phyloP scores from a whole-genome alignment of 768 basidiomycete species.

The Mycena leptocephala region DNA sequence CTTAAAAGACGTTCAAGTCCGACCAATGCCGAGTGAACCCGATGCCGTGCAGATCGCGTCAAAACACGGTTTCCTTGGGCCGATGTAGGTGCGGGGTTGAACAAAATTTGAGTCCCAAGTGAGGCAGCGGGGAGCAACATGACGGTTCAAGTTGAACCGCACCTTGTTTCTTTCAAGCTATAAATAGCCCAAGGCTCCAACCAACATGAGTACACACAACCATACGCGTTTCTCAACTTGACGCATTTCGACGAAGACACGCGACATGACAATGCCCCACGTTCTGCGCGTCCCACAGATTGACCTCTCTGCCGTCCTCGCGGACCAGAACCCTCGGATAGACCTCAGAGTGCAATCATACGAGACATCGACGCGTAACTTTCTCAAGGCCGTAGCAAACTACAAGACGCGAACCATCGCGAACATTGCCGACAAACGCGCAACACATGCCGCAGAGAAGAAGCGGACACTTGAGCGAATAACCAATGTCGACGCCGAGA shows the following conservation, averaged over 20 bases:
- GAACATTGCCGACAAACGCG: constrained; percentile 78
- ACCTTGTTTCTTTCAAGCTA: neutral
- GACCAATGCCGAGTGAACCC: neutral
- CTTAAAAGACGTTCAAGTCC: neutral
- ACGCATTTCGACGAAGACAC: neutral
- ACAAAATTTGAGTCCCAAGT: neutral
- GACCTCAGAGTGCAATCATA: constrained; percentile 76
- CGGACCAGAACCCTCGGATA: constrained; percentile 70
- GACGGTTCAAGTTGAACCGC: neutral
- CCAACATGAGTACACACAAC: neutral
- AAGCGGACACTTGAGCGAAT: constrained; percentile 76
- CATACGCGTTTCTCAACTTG: neutral
- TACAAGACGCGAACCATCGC: constrained; percentile 83
- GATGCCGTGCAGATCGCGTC: constrained; percentile 12
- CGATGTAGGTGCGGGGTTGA: neutral
- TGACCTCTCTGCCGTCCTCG: constrained; percentile 72
- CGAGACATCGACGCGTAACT: constrained; percentile 79
- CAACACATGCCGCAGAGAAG: constrained; percentile 73
- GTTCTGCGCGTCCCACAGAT: constrained; percentile 66
- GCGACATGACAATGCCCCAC: neutral
- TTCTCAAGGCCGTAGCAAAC: constrained; percentile 78
- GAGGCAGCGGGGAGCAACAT: neutral
- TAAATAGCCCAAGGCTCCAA: neutral
- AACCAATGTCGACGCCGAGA: constrained; percentile 78
- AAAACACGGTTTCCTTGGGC: neutral